Base-by-base conservation (phyloP, 495 filamentous ascomycete species). In the Aspergillus steynii region DNA sequence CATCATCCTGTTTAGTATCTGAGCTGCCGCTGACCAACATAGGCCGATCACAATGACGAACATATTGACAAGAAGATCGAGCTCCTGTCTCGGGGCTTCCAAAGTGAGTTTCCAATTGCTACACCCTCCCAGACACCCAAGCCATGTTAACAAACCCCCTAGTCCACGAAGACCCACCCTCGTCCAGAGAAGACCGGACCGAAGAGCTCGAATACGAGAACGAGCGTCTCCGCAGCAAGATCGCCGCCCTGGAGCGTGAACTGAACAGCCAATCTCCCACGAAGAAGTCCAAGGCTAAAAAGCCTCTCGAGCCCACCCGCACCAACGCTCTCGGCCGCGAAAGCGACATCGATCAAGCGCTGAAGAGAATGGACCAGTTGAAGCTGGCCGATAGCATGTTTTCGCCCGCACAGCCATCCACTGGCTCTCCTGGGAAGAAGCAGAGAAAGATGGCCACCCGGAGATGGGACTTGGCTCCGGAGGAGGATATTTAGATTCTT, bases 11-110 rank as follows among this genome's bases (percentile, higher is more conserved):
- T 0, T 15, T 31, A 37, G 10, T 7, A 12, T 28, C n/a, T 31
- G 7, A 28, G 3, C 10, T 31, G 29, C 61, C 42, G 56, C 71
- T 74, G 49, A 75, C 53, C 26, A n/a, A n/a, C 37, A 15, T 57
- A 82, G 78, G 67, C 75, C 57, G 86, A 83, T 45, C 79, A 78
- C 46, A 80, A 83, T 42, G 91, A 96, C 47, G 91, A 91, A 70
- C 92, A 95, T 74, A 80, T 96, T 59, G 93, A 97, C 71, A 83
- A 85, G 64, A 99, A 99, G 76, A 82, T 97, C 9, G 95, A 97
- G 67, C 85, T 97, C 27, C 78, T 96, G 53, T 86, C 89, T 52
- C 81, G 88, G 45, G 84, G 85, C 15, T 87, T 94, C 46, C 82
- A 83, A 63, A 81, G 80, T 81, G 70, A 69, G 27, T 46, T 3